Evolutionary conservation across 371 early-diverging fungal genomes (phyloP), one percentile per base, ranked within the genome.

Genomic region (Mortierella sp.): DNA sequence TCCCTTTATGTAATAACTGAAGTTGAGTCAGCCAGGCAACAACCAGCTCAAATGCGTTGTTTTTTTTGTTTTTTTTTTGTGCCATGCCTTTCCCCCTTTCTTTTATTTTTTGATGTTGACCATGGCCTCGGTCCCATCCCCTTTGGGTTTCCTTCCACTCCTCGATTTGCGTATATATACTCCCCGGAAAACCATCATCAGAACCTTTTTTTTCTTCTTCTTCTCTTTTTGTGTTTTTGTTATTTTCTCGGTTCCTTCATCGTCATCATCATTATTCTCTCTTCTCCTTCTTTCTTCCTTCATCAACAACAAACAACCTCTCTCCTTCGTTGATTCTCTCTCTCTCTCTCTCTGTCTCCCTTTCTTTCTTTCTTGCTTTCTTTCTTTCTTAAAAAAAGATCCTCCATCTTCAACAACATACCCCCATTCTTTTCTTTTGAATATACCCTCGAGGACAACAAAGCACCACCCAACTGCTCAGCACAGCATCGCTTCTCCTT

Each of bases 121-220:
- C 38, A 65, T 65, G 65, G 65, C 24, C 65, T 65, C 65, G 65
- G 65, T 65, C 65, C 32, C 32, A 32, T 51, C 32, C 29, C 29
- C 14, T 60, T 29, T 60, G 63, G 63, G n/a, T 56, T 56, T 21
- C n/a, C 71, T n/a, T 43, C 2, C 21, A 21, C 51, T 51, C 21
- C 6, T 51, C 21, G 16, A 35, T 46, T 43, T 18, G 56, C 18
- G 48, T 70, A 51, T 81, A 81, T 81, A 81, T 74, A 81, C 76
- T 58, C 32, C 12, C 48, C 65, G 56, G 58, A 74, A 68, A 76
- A 74, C 35, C 55, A 81, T 29, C 18, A 46, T 29, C 44, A 63
- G 54, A 65, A 38, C 65, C 38, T 38, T 65, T 80, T 81, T 70
- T 77, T 74, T 60, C 74, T 18, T 51, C 21, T 4, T 21, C 51